Base-by-base conservation (phyloP, 345 rosid genomes). In the Melastoma malabathricum region DNA sequence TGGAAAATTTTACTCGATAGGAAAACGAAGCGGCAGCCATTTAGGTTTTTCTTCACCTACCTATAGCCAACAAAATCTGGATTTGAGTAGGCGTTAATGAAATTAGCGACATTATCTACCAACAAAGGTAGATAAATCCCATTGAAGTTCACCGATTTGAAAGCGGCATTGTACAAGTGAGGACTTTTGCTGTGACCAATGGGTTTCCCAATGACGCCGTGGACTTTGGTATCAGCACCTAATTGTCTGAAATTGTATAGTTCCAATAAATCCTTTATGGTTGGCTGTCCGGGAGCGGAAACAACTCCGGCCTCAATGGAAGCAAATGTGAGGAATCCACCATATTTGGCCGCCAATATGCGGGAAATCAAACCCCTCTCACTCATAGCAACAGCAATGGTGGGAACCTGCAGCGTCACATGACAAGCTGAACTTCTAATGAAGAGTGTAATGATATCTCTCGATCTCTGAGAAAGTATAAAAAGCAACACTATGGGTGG, bases 171-270 rank as follows among this genome's bases (percentile, higher is more conserved):
- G 61, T 73, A 73, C 18, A 81, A 68, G 55, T 62, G 77, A 57
- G 88, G 79, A 59, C 77, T 68, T 68, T 80, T 80, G 81, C 79
- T 80, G 66, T 80, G 86, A 55, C 81, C 64, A 56, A 77, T 60
- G 44, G 86, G 81, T 9, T 77, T 80, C 56, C 87, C 87, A 51
- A 77, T 77, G 16, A 80, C 70, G n/a, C 87, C 87, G 52, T 72
- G 70, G 18, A 77, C 75, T 72, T 72, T 77, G 56, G 81, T 75
- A 57, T 75, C 83, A 48, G 78, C 57, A 15, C 72, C 84, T 10
- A 77, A 49, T 57, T 60, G 71, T 68, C 79, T 73, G 58, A 75
- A 56, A 57, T 81, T 77, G 52, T 75, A 81, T 16, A 77, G 50
- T 18, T 72, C 75, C 56, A 81, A 48, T 55, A 81, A 44, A 16